phyloP scores from a whole-genome alignment of 129 eudicot species.

The Logfia minima region DNA sequence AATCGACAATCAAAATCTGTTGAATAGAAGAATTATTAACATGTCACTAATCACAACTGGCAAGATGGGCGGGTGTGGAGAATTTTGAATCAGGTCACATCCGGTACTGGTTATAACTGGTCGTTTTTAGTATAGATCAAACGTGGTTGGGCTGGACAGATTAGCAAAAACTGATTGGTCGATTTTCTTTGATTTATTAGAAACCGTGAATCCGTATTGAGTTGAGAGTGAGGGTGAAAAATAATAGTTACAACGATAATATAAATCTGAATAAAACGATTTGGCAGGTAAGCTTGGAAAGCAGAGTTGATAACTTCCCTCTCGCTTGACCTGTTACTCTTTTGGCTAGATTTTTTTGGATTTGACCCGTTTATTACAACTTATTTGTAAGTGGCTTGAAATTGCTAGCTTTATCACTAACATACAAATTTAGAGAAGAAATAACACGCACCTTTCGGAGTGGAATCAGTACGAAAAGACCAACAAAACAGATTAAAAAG shows the following conservation, averaged over 20 bases:
- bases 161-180: neutral
- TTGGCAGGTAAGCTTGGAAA: neutral
- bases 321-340: neutral
- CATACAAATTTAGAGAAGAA: neutral
- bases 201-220: neutral
- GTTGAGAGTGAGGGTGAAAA: no score
- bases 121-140: neutral
- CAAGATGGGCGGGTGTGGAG: neutral
- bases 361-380: neutral
- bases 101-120: neutral
- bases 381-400: neutral
- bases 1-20: constrained; percentile 84
- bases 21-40: constrained; percentile 13
- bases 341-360: neutral
- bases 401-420: neutral
- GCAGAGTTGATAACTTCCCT: neutral
- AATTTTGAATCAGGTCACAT: neutral
- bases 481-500: constrained; percentile 64
- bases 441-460: constrained; percentile 58
- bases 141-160: constrained; percentile 8
- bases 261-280: neutral
- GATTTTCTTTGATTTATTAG: neutral
- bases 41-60: neutral
- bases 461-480: constrained; percentile 76
- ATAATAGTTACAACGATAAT: neutral